Percentiles rank a stretch among this genome's conserved stretches.
Conservation (phyloP, 768 basidiomycete genomes). For the Trametes punicea region DNA sequence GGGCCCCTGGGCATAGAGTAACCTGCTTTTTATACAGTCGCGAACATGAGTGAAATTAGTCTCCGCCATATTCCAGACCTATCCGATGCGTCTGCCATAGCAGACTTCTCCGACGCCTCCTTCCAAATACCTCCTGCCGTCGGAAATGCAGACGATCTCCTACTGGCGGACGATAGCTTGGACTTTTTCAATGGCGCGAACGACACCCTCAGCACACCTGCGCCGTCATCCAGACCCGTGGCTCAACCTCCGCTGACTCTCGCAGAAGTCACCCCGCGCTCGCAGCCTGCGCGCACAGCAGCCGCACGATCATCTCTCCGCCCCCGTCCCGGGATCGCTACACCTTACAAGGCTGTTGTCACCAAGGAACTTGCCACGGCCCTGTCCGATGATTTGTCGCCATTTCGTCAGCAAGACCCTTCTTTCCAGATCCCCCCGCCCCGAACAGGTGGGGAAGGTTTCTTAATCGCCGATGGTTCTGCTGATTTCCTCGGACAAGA, state of each 20-base stretch:
- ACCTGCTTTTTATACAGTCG: not conserved
- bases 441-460: slow-evolving; percentile 5
- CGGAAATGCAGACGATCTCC: slow-evolving; percentile 28
- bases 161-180: slow-evolving; percentile 40
- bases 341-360: slow-evolving; percentile 19
- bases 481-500: slow-evolving; percentile 10
- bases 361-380: slow-evolving; percentile 20
- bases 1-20: no score
- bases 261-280: slow-evolving; percentile 26
- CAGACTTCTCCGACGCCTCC: slow-evolving; percentile 47
- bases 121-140: slow-evolving; percentile 49
- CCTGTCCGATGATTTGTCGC: slow-evolving; percentile 17
- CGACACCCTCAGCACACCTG: slow-evolving; percentile 33
- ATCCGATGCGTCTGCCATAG: slow-evolving; percentile 39
- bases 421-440: slow-evolving; percentile 25
- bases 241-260: slow-evolving; percentile 20
- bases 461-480: slow-evolving; percentile 16
- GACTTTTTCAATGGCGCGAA: slow-evolving; percentile 45
- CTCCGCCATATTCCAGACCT: slow-evolving; percentile 53
- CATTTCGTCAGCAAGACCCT: slow-evolving; percentile 16
- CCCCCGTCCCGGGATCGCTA: slow-evolving; percentile 21
- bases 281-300: slow-evolving; percentile 12
- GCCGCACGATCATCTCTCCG: slow-evolving; percentile 19
- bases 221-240: slow-evolving; percentile 28
- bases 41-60: slow-evolving; percentile 37